phyloP scores from a whole-genome alignment of 202 grass and related monocot genomes.

The Dendrocalamus latiflorus region DNA sequence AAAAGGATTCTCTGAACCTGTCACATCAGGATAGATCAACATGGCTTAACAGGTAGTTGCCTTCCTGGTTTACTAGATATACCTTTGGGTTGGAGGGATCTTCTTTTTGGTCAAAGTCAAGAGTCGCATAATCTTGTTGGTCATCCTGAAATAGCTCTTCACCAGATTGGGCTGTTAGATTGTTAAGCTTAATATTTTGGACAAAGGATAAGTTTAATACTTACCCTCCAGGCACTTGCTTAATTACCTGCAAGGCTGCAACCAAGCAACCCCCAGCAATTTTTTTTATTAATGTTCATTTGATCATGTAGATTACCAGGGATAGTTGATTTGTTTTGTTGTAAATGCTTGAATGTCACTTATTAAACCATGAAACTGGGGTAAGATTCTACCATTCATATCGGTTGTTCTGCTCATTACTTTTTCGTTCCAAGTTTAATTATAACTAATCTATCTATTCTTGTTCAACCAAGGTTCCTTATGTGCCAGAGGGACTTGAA shows the following conservation, averaged over 20 bases:
- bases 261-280: background rate
- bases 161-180: background rate
- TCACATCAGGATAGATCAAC: background rate
- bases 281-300: background rate
- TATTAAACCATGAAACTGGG: background rate
- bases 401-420: background rate
- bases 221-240: background rate
- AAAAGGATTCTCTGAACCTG: background rate
- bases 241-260: slow-evolving; percentile 3
- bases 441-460: background rate
- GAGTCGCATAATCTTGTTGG: background rate
- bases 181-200: background rate
- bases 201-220: background rate
- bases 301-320: background rate
- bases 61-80: background rate
- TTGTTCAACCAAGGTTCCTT: slow-evolving; percentile 61
- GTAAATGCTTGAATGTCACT: background rate
- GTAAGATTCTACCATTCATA: background rate
- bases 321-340: background rate
- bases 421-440: background rate
- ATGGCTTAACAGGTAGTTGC: background rate
- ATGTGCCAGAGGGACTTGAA: slow-evolving; percentile 89
- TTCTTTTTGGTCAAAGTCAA: background rate
- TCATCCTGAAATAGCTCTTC: no score
- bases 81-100: background rate